Percentiles rank a stretch among this genome's conserved stretches.
phyloP scores from a whole-genome alignment of 2,329 filamentous ascomycete genomes.

The Claviceps pazoutovae region DNA sequence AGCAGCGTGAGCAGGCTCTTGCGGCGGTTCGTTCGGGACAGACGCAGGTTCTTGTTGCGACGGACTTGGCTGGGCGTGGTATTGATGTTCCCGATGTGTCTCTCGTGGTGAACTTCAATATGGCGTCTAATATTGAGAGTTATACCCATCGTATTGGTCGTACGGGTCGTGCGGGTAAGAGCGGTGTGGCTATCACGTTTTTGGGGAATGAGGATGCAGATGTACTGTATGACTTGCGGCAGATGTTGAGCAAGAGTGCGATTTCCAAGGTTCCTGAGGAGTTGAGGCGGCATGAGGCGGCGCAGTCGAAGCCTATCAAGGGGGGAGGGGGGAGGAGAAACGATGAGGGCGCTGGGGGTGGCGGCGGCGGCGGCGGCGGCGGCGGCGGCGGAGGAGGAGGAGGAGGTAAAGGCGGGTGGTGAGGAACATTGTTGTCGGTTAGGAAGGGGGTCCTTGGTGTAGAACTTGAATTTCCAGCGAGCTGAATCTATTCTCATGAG shows the following conservation, averaged over 20 bases:
- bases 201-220: slow-evolving; percentile 80
- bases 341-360: slow-evolving; percentile 11
- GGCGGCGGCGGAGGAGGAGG: slow-evolving; percentile 2
- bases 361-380: slow-evolving; percentile 10
- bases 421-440: neutral
- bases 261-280: slow-evolving; percentile 88
- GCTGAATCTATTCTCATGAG: neutral
- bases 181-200: slow-evolving; percentile 91
- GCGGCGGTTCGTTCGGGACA: slow-evolving; percentile 67
- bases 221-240: slow-evolving; percentile 84
- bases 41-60: slow-evolving; percentile 84
- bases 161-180: slow-evolving; percentile 95
- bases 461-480: neutral
- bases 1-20: slow-evolving; percentile 89
- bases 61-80: slow-evolving; percentile 89
- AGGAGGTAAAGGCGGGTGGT: slow-evolving; percentile 2
- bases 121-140: slow-evolving; percentile 82
- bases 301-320: slow-evolving; percentile 62
- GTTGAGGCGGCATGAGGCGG: slow-evolving; percentile 72
- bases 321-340: slow-evolving; percentile 20
- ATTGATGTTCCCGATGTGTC: slow-evolving; percentile 93
- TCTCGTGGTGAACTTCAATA: slow-evolving; percentile 97
- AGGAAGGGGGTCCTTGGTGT: neutral
- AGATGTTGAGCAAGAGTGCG: slow-evolving; percentile 84
- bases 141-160: slow-evolving; percentile 96